phyloP scores from a whole-genome alignment of 2,329 filamentous ascomycete genomes.

The Botrytis cinerea region DNA sequence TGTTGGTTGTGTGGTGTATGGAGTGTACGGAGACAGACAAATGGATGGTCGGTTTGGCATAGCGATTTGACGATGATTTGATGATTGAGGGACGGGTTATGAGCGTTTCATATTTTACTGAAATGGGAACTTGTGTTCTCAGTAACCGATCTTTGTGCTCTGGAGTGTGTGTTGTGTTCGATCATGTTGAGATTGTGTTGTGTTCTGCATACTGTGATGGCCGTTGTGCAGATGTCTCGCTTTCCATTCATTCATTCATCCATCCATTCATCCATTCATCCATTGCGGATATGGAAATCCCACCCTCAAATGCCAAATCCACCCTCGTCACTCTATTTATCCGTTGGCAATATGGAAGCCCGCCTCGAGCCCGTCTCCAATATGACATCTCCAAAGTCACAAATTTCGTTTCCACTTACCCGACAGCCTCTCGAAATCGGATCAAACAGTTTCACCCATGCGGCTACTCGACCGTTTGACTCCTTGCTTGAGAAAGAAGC shows the following conservation, averaged over 20 bases:
- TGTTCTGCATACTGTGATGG: neutral
- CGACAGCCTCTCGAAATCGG: neutral
- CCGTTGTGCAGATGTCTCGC: neutral
- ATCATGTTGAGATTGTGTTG: neutral
- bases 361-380: neutral
- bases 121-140: neutral
- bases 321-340: neutral
- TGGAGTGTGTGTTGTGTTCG: neutral
- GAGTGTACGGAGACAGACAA: neutral
- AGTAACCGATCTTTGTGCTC: neutral
- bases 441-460: constrained; percentile 2
- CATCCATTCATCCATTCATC: neutral
- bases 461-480: neutral
- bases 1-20: neutral
- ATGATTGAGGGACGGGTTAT: neutral
- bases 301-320: neutral
- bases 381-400: neutral
- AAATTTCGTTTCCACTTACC: neutral
- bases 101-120: neutral
- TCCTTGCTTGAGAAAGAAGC: neutral
- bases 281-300: neutral
- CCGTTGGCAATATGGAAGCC: neutral
- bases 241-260: neutral
- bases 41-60: neutral
- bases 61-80: neutral